Percentiles rank a stretch among this genome's conserved stretches.
phyloP scores from a whole-genome alignment of 176 grass and related monocot species.

The Carex parvula region DNA sequence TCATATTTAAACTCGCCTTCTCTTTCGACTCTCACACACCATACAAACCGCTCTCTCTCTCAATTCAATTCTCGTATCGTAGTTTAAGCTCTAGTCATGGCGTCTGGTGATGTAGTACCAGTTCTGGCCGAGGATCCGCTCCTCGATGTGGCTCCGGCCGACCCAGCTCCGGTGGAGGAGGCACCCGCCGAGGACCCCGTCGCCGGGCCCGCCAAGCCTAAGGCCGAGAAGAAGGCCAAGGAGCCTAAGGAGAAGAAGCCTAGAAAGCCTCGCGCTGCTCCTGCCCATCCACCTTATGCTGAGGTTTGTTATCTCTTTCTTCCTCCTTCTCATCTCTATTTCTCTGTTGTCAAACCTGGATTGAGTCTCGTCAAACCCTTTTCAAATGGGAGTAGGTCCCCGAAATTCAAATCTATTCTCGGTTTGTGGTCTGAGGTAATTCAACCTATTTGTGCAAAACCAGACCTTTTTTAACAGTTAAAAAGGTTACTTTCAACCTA shows the following conservation, averaged over 20 bases:
- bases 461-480: background rate
- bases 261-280: slow-evolving; percentile 24
- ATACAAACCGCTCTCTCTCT: slow-evolving; percentile 6
- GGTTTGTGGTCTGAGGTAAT: background rate
- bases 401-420: background rate
- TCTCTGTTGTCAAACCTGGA: background rate
- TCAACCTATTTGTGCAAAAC: background rate
- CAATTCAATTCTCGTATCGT: background rate
- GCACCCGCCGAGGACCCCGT: background rate
- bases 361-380: background rate
- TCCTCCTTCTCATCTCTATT: background rate
- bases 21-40: background rate
- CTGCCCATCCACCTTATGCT: slow-evolving; percentile 63
- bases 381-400: background rate
- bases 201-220: background rate
- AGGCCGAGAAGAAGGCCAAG: slow-evolving; percentile 52
- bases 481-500: background rate
- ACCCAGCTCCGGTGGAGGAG: slow-evolving; percentile 1
- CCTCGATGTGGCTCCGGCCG: slow-evolving; percentile 21
- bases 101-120: background rate
- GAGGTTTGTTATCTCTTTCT: slow-evolving; percentile 33
- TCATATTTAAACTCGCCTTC: slow-evolving; percentile 41
- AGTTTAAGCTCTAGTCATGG: background rate
- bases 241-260: slow-evolving; percentile 63
- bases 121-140: slow-evolving; percentile 15